phyloP scores from a whole-genome alignment of 73 alveolate species.

The Tetrahymena malaccensis region DNA sequence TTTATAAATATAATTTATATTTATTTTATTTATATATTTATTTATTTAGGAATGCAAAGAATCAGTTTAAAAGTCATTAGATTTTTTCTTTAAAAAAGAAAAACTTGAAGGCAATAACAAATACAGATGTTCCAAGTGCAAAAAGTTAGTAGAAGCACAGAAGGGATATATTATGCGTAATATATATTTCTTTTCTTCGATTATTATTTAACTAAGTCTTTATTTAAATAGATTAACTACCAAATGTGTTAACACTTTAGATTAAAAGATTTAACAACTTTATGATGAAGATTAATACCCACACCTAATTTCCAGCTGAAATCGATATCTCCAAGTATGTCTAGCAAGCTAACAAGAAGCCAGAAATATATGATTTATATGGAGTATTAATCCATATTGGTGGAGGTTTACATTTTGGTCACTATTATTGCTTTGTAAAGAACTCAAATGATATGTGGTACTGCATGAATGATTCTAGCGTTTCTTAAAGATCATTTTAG shows the following conservation, averaged over 20 bases:
- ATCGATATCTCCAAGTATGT: not conserved
- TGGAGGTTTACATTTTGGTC: slow-evolving; percentile 50
- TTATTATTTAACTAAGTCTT: not conserved
- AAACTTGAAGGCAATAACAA: not conserved
- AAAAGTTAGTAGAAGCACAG: not conserved
- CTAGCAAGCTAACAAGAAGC: not conserved
- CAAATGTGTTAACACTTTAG: not conserved
- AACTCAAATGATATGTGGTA: slow-evolving; percentile 47
- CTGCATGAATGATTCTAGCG: slow-evolving; percentile 38
- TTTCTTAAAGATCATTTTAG: slow-evolving; percentile 12
- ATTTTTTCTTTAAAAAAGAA: not conserved
- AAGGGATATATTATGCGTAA: not conserved
- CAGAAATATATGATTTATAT: slow-evolving; percentile 23
- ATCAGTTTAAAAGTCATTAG: not conserved
- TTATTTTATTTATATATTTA: too few relatives aligned
- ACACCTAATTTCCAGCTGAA: not conserved
- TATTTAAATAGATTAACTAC: not conserved
- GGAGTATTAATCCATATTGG: slow-evolving; percentile 68
- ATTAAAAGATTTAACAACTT: not conserved
- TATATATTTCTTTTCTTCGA: not conserved
- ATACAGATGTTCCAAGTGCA: not conserved
- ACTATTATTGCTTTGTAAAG: slow-evolving; percentile 49
- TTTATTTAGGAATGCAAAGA: not conserved
- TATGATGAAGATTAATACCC: not conserved
- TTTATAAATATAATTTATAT: not conserved